Evolutionary conservation across 179 eudicot species (phyloP).

Genomic region (Dionaea muscipula): DNA sequence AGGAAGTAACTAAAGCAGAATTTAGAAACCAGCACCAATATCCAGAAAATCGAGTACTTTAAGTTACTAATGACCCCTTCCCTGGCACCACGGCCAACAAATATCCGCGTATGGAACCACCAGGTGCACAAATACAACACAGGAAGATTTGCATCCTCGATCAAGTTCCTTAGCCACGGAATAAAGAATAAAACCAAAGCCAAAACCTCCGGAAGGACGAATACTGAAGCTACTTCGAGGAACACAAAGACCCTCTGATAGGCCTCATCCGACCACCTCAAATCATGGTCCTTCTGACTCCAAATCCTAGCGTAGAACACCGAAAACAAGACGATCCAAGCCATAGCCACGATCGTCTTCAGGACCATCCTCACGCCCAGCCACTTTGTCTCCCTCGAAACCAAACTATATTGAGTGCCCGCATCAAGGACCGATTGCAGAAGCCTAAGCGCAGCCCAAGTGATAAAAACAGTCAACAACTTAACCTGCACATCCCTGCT

Average conservation of each 20-base stretch:
- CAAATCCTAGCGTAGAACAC: conserved; percentile 74
- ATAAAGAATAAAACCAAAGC: conserved; percentile 55
- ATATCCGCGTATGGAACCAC: conserved; percentile 77
- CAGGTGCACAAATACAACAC: conserved; percentile 51
- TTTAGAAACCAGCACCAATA: conserved; percentile 49
- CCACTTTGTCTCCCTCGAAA: conserved; percentile 47
- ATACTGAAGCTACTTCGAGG: conserved; percentile 51
- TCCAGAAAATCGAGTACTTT: conserved; percentile 72
- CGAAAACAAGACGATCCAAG: conserved; percentile 64
- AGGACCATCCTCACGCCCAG: conserved; percentile 75
- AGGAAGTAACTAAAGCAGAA: conserved; percentile 75
- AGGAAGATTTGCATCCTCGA: conserved; percentile 55
- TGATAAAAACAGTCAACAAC: conserved; percentile 59
- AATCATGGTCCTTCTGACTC: conserved; percentile 51
- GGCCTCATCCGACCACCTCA: conserved; percentile 49
- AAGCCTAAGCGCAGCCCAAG: conserved; percentile 70
- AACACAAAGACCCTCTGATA: conserved; percentile 35
- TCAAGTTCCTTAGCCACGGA: conserved; percentile 64
- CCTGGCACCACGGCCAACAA: conserved; percentile 75
- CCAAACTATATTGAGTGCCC: conserved; percentile 84
- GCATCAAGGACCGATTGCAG: conserved; percentile 76
- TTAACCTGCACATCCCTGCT: conserved; percentile 54
- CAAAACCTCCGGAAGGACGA: conserved; percentile 60
- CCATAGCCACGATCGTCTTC: conserved; percentile 53
- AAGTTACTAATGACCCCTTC: conserved; percentile 66